Percentiles rank a stretch among this genome's conserved stretches.
phyloP scores from a whole-genome alignment of 1,284 basidiomycete genomes.

The Malassezia pachydermatis region DNA sequence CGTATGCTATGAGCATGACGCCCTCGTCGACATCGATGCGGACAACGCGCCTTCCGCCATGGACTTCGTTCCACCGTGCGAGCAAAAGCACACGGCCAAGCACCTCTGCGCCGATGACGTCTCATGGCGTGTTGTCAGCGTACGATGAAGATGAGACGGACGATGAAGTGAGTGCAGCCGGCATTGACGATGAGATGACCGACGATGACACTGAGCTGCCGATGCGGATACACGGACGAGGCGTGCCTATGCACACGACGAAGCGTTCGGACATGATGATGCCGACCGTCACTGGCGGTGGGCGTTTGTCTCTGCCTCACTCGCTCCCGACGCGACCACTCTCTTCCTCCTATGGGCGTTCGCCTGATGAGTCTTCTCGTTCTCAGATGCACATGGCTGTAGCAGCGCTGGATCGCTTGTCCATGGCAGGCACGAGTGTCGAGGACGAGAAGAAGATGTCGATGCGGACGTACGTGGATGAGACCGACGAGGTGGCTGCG shows the following conservation, averaged over 20 bases:
- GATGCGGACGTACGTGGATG: constrained; percentile 21
- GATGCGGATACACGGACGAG: background rate
- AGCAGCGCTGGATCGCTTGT: constrained; percentile 17
- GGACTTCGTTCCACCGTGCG: constrained; percentile 8
- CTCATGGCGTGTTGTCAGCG: constrained; percentile 12
- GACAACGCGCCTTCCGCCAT: background rate
- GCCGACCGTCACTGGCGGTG: too few relatives aligned
- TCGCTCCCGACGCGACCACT: background rate
- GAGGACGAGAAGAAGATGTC: constrained; percentile 2
- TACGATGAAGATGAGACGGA: constrained; percentile 44
- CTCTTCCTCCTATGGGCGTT: background rate
- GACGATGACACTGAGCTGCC: constrained; percentile 35
- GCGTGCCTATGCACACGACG: constrained; percentile 1
- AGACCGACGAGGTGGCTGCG: constrained; percentile 41
- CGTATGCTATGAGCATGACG: constrained; percentile 24
- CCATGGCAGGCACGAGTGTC: constrained; percentile 12
- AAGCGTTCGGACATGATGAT: too few relatives aligned
- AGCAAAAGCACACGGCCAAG: constrained; percentile 16
- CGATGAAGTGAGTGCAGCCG: constrained; percentile 38
- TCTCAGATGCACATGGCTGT: constrained; percentile 16
- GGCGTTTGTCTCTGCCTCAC: background rate
- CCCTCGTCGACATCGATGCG: constrained; percentile 18
- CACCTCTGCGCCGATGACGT: constrained; percentile 18
- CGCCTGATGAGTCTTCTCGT: constrained; percentile 7
- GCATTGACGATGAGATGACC: constrained; percentile 31